Percentiles rank a stretch among this genome's conserved stretches.
Conservation (phyloP, 1,139 yeast species). For the Yamadazyma buinensis region DNA sequence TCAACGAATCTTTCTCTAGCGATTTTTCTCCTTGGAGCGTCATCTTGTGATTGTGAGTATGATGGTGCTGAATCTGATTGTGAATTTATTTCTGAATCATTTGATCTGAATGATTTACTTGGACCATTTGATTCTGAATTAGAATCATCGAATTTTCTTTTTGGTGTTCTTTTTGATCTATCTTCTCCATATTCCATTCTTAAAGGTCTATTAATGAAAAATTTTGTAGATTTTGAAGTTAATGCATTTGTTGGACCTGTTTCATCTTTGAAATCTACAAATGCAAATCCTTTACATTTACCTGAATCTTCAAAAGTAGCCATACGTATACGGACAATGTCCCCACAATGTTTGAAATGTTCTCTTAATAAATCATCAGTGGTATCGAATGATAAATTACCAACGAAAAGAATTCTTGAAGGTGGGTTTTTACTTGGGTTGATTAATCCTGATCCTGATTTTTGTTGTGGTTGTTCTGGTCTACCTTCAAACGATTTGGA, state of each 20-base stretch:
- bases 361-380: conserved; percentile 72
- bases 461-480: conserved; percentile 53
- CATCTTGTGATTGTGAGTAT: conserved; percentile 13
- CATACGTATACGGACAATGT: conserved; percentile 79
- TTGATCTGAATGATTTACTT: neutral
- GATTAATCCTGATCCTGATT: conserved; percentile 20
- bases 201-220: conserved; percentile 67
- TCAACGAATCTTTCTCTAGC: conserved; percentile 2
- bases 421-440: conserved; percentile 72
- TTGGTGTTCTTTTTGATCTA: conserved; percentile 72
- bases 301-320: conserved; percentile 97
- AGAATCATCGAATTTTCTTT: conserved; percentile 20
- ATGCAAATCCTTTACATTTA: conserved; percentile 95
- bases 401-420: conserved; percentile 84
- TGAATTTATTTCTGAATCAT: neutral
- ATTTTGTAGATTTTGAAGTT: conserved; percentile 65
- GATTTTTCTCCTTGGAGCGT: neutral
- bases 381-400: conserved; percentile 91
- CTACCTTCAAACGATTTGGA: conserved; percentile 84
- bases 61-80: neutral
- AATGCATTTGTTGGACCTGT: conserved; percentile 82
- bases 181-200: conserved; percentile 95
- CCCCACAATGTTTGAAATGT: conserved; percentile 81
- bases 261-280: conserved; percentile 78
- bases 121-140: neutral